Percentiles rank a stretch among this genome's conserved stretches.
Evolutionary conservation across 2,329 filamentous ascomycete genomes (phyloP).

Genomic region (Cylindrodendrum hubeiense): DNA sequence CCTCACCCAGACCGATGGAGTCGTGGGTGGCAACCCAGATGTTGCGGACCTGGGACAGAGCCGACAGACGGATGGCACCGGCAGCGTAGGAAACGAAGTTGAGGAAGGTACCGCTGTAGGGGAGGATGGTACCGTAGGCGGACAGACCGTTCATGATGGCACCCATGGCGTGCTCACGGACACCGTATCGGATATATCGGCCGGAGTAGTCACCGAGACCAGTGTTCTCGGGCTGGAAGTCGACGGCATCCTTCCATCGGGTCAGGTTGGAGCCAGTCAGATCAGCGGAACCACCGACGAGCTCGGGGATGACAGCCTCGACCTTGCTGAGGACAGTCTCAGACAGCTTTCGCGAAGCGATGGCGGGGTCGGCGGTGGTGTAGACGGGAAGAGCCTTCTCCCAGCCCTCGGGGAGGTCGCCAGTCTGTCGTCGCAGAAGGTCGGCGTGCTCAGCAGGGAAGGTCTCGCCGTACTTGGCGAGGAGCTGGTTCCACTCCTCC

Average conservation of each 20-base stretch:
- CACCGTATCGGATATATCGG: conserved; percentile 93
- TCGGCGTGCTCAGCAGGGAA: conserved; percentile 85
- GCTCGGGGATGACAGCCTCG: conserved; percentile 85
- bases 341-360: conserved; percentile 96
- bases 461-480: conserved; percentile 86
- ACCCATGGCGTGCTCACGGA: conserved; percentile 93
- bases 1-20: conserved; percentile 98
- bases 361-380: conserved; percentile 84
- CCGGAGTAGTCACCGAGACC: conserved; percentile 91
- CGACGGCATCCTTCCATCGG: conserved; percentile 94
- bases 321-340: conserved; percentile 94
- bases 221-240: conserved; percentile 93
- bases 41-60: conserved; percentile 88
- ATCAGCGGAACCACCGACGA: conserved; percentile 96
- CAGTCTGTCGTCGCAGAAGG: conserved; percentile 81
- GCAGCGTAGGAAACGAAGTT: conserved; percentile 99
- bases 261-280: conserved; percentile 99
- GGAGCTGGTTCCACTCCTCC: conserved; percentile 94
- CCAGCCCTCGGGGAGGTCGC: conserved; percentile 95
- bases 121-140: conserved; percentile 95
- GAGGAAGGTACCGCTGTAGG: conserved; percentile 95
- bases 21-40: conserved; percentile 99
- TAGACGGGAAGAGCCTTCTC: conserved; percentile 93
- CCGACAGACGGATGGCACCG: conserved; percentile 92
- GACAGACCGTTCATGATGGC: conserved; percentile 95